Evolutionary conservation across 495 filamentous ascomycete genomes (phyloP), one percentile per base, ranked within the genome.

Genomic region (Trichoderma erinaceum): DNA sequence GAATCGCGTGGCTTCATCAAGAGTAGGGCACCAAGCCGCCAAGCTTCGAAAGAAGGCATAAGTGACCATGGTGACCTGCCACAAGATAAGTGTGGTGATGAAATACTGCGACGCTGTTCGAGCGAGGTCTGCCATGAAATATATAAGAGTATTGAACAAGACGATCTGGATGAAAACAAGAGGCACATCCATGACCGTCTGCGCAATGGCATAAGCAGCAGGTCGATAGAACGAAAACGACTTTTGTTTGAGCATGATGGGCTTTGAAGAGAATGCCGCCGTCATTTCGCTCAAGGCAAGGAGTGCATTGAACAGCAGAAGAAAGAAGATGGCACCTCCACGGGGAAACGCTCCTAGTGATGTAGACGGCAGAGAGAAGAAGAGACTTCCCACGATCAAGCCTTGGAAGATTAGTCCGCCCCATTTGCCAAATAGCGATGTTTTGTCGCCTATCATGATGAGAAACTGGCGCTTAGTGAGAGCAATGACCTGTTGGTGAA

Each of bases 201-300:
- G 86, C 2, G 90, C 92, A 44, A 96, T 82, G 6, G 88, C 89
- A 69, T 88, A 92, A 52, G 92, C 92, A 3, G 89, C 83, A 15
- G 92, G 92, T 3, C 90, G 87, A 73, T 94, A 94, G 74, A 96
- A 94, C 3, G 89, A 89, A 73, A 92, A 95, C 68, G 84, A 87
- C 76, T 92, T 91, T 75, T 97, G 92, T 70, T 95, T 93, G 68
- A 91, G 79, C 46, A 96, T 77, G 56, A 96, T 90, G 3, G 89
- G 90, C 32, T 89, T 83, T 12, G 85, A 86, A 4, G 82, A 75
- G 71, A 93, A 94, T 2, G 89, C 85, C 32, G 87, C 78, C 18
- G 88, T 91, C 41, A 94, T 80, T 70, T 96, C 92, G 8, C 89
- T 85, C 23, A 96, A 76, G 18, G 92, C 89, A 27, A 94, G 82